These are phyloP conservation scores for Fraxinus cuspidata DNA, from an alignment of 257 asterid genomes.

Conservation along the genomic window DNA sequence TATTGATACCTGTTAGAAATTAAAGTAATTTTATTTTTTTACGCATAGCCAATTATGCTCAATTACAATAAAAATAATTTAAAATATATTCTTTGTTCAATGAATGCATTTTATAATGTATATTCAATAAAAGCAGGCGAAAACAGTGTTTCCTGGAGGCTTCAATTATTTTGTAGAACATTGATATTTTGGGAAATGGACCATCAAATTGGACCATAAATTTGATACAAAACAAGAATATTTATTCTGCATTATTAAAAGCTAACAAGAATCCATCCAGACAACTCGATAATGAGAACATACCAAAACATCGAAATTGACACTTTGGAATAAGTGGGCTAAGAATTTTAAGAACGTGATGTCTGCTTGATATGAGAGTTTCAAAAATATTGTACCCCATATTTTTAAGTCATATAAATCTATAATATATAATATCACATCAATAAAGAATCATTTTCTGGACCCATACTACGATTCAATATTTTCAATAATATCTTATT, in stretches of 20 bases:
- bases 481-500: too few relatives aligned
- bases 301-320: background rate
- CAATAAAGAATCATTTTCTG: too few relatives aligned
- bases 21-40: too few relatives aligned
- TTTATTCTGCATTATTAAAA: conserved; percentile 10
- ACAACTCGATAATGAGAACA: conserved; percentile 19
- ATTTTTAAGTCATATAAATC: too few relatives aligned
- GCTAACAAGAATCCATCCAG: background rate
- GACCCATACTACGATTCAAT: too few relatives aligned
- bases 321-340: background rate
- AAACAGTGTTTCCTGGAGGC: conserved; percentile 24
- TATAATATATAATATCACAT: too few relatives aligned
- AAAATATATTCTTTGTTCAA: too few relatives aligned
- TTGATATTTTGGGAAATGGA: conserved; percentile 8
- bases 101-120: background rate
- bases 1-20: too few relatives aligned
- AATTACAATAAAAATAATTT: too few relatives aligned
- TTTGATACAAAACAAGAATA: background rate
- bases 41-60: too few relatives aligned
- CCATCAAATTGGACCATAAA: conserved; percentile 37
- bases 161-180: background rate
- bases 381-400: background rate
- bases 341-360: background rate
- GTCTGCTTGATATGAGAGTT: background rate
- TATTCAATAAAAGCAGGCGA: conserved; percentile 30